phyloP scores from a whole-genome alignment of 129 eudicot species.

The Flaveria brownii region DNA sequence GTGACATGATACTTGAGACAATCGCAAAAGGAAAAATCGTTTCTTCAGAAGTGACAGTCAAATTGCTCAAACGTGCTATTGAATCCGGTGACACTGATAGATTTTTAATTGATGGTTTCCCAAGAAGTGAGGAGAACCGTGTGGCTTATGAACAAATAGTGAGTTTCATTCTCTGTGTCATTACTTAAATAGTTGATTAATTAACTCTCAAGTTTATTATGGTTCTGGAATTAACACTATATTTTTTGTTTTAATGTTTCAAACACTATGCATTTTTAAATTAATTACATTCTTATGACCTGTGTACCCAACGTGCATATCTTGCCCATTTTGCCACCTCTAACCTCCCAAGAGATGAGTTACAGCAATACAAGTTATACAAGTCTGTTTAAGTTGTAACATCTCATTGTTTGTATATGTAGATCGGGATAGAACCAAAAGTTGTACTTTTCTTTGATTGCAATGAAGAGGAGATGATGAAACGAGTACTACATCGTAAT shows the following conservation, averaged over 20 bases:
- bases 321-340: neutral
- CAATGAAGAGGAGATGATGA: conserved; percentile 87
- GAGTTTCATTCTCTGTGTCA: conserved; percentile 44
- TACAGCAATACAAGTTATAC: neutral
- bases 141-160: conserved; percentile 71
- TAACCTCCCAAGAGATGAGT: neutral
- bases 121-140: conserved; percentile 92
- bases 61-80: conserved; percentile 62
- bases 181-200: neutral
- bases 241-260: neutral
- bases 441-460: conserved; percentile 91
- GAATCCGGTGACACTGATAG: conserved; percentile 52
- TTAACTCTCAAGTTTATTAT: neutral
- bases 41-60: conserved; percentile 91
- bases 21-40: conserved; percentile 85
- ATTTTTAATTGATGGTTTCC: conserved; percentile 87
- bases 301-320: neutral
- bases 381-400: neutral
- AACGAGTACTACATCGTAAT: conserved; percentile 81
- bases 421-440: conserved; percentile 80
- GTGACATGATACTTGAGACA: conserved; percentile 73
- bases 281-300: neutral
- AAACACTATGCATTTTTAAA: neutral
- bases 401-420: conserved; percentile 33
- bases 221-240: no score